Percentiles rank a stretch among this genome's conserved stretches.
Conservation (phyloP, 495 filamentous ascomycete genomes). For the Talaromyces stipitatus region DNA sequence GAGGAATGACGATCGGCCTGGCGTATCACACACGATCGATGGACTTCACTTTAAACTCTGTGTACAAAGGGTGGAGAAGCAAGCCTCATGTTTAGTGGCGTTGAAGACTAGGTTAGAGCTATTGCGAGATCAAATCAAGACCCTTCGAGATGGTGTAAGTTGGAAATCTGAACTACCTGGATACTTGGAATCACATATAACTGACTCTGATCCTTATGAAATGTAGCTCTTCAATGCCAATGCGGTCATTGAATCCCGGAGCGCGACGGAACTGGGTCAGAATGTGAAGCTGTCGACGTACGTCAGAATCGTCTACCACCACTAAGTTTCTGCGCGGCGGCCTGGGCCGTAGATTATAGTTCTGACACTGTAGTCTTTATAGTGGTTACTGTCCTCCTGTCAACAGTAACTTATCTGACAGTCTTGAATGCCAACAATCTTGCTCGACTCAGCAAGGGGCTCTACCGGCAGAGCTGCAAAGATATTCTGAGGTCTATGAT, state of each 20-base stretch:
- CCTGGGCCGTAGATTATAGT: neutral
- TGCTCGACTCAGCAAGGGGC: neutral
- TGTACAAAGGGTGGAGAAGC: neutral
- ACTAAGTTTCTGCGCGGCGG: constrained; percentile 22
- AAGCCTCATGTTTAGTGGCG: neutral
- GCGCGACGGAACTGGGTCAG: constrained; percentile 22
- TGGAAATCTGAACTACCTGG: neutral
- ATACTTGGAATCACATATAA: neutral
- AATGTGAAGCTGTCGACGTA: constrained; percentile 43
- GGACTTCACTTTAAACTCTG: no score
- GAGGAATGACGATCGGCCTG: no score
- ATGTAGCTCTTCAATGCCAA: constrained; percentile 19
- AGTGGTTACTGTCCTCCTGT: neutral
- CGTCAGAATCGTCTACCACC: constrained; percentile 41
- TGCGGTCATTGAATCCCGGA: constrained; percentile 23
- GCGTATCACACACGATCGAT: no score
- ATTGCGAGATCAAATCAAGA: neutral
- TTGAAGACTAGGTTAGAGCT: neutral
- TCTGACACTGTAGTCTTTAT: neutral
- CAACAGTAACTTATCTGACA: neutral
- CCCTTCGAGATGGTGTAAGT: neutral
- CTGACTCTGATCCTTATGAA: neutral
- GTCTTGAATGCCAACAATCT: neutral
- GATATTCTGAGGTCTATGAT: neutral
- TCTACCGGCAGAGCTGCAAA: neutral